Base-by-base conservation (phyloP, 1,284 basidiomycete species). In the Phellopilus nigrolimitatus region DNA sequence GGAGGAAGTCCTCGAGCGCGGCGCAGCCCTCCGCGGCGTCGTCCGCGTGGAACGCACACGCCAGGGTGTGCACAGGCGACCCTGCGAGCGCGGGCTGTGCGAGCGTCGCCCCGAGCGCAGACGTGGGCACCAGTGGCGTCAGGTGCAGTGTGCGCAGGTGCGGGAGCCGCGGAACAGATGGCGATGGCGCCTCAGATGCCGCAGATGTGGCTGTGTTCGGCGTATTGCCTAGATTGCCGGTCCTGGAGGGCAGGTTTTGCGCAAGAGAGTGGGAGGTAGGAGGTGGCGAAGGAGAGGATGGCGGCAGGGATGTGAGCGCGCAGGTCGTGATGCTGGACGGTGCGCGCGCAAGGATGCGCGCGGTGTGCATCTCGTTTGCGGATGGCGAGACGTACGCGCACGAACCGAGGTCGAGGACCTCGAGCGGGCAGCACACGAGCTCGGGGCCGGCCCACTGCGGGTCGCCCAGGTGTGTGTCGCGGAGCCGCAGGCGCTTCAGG, bases 381-480 rank as follows among this genome's bases (percentile, higher is more conserved):
- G 72, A 71, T 31, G 75, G 75, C 42, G 72, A 68, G 55, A 76
- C 76, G 64, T 77, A 71, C 58, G 70, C 73, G 65, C 76, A 82
- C 59, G 72, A 74, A 30, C 80, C 80, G 36, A 84, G 71, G 61
- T 82, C 79, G 45, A 84, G 71, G 31, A 78, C 68, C 56, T 82
- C 68, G 36, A 84, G 70, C 13, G 71, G 70, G 62, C 78, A 80
- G 21, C 62, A 62, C 71, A 28, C 69, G 68, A 17, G 71, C 24
- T 19, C 24, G 22, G 37, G 17, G 13, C 22, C 38, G 4, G 36
- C 37, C 79, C 81, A 84, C 24, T 69, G 68, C 33, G 71, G 69
- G 64, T 83, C 79, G 22, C 84, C 84, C 51, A 88, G 74, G 64
- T 84, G 83, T 0, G 83, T 86, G 60, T 86, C 83, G 47, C 74